A percentile compares a stretch with the other conserved stretches of the same genome.
Evolutionary conservation across 2,329 filamentous ascomycete genomes (phyloP).

Genomic region (Aspergillus hiratsukae): DNA sequence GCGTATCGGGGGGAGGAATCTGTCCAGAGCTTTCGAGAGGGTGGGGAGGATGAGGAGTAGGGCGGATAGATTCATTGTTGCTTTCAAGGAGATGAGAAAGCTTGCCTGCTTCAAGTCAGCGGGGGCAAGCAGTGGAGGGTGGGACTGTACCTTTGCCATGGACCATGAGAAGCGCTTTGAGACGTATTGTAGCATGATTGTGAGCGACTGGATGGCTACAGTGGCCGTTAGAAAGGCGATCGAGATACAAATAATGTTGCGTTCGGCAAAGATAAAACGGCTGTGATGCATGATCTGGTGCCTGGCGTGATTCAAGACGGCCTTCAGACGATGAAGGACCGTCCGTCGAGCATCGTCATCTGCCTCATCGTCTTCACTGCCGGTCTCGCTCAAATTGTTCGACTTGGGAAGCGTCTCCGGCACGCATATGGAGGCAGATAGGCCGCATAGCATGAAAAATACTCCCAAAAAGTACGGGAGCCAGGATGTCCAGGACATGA

Average conservation of each 20-base stretch:
- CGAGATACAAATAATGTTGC: slow-evolving; percentile 2
- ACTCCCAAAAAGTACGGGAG: slow-evolving; percentile 6
- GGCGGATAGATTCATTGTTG: slow-evolving; percentile 1
- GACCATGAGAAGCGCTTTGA: slow-evolving; percentile 11
- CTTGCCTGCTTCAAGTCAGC: not conserved
- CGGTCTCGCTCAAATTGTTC: not conserved
- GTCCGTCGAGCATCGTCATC: not conserved
- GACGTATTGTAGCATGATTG: slow-evolving; percentile 10
- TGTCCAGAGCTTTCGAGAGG: slow-evolving; percentile 1
- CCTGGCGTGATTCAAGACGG: not conserved
- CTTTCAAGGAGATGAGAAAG: slow-evolving; percentile 9
- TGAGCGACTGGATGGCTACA: slow-evolving; percentile 6
- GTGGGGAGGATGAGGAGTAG: slow-evolving; percentile 8
- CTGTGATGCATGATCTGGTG: slow-evolving; percentile 1
- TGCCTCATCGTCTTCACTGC: not conserved
- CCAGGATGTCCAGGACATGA: slow-evolving; percentile 9
- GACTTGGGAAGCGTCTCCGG: slow-evolving; percentile 8
- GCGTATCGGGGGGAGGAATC: slow-evolving; percentile 2
- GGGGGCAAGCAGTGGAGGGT: not conserved
- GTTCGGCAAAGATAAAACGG: slow-evolving; percentile 2
- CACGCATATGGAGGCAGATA: slow-evolving; percentile 1
- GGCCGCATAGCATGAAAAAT: slow-evolving; percentile 2
- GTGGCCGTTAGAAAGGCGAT: slow-evolving; percentile 5
- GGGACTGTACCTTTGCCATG: slow-evolving; percentile 8
- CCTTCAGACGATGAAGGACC: not conserved